Evolutionary conservation across 1,284 basidiomycete genomes (phyloP), one percentile per base, ranked within the genome.

Genomic region (Ustanciosporium gigantosporum): DNA sequence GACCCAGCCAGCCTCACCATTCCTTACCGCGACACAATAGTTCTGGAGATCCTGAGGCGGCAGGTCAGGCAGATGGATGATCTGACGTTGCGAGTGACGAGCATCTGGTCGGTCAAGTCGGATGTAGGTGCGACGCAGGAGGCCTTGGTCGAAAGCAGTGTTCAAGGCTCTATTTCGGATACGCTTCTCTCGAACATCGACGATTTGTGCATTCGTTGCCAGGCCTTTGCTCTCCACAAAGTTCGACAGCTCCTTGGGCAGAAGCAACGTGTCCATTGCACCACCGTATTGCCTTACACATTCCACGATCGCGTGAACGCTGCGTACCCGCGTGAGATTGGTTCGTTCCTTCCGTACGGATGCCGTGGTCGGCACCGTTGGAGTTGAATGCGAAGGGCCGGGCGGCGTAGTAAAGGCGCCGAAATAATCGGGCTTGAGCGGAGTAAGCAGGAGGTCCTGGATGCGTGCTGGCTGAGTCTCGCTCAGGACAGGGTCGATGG

Each of bases 231-330:
- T 41, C 36, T 66, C 62, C 20, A 66, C 51, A 39, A 37, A 66
- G 27, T 29, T 29, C 25, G 49, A 21, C 21, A 65, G 51, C 35
- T 38, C 46, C 11, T 48, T 39, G 2, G 56, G 57, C 20, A 66
- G 46, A 22, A 36, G 36, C 3, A 66, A 52, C 20, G 52, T 24
- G 31, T 66, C 62, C 41, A 66, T 52, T 16, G 49, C 57, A 19
- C 62, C 57, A 13, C 57, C 62, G 0, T 44, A 41, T 9, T 66
- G 51, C 17, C 46, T 47, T 16, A 66, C 39, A 31, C 62, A 66
- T 23, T 60, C 37, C 9, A 60, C 62, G 4, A 66, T 55, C 14
- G 57, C 36, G 14, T 48, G 34, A 2, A 44, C 41, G 40, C 47
- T 59, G 23, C 56, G 46, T 15, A 65, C 41, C 31, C 49, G 47